Evolutionary conservation across 2,329 filamentous ascomycete species (phyloP).

Genomic region (Colletotrichum chrysophilum): DNA sequence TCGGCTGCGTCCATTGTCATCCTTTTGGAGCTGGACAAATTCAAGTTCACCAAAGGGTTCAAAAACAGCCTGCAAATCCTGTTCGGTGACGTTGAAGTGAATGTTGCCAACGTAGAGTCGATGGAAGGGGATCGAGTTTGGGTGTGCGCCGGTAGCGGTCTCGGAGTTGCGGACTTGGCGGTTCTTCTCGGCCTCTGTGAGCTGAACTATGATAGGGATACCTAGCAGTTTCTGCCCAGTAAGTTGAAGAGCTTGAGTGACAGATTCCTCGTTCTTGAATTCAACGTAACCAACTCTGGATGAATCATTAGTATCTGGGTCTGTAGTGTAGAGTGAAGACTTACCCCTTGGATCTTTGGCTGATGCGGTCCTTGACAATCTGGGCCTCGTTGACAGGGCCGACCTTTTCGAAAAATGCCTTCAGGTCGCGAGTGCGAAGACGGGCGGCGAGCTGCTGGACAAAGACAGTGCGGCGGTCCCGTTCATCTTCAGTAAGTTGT

Average conservation of each 20-base stretch:
- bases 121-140: constrained; percentile 92
- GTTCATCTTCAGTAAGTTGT: constrained; percentile 90
- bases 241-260: constrained; percentile 92
- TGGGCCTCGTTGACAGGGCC: constrained; percentile 96
- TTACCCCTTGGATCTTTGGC: constrained; percentile 96
- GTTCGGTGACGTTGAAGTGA: constrained; percentile 98
- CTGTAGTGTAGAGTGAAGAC: constrained; percentile 33
- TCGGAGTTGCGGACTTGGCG: constrained; percentile 89
- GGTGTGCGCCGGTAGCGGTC: constrained; percentile 62
- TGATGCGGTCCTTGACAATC: constrained; percentile 97
- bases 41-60: constrained; percentile 97
- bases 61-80: constrained; percentile 94
- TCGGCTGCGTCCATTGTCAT: constrained; percentile 87
- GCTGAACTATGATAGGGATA: constrained; percentile 97
- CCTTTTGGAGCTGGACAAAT: constrained; percentile 96
- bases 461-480: constrained; percentile 95
- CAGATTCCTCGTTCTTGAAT: constrained; percentile 95
- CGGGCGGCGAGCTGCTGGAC: constrained; percentile 97
- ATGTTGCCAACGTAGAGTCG: constrained; percentile 99
- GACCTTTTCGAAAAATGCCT: constrained; percentile 93
- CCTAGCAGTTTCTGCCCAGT: constrained; percentile 98
- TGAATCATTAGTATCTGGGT: constrained; percentile 39
- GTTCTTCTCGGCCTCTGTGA: constrained; percentile 99
- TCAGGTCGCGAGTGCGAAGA: constrained; percentile 88
- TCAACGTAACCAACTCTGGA: constrained; percentile 96